A percentile compares a stretch with the other conserved stretches of the same genome.
Conservation (phyloP, 495 filamentous ascomycete species). For the Podospora australis region DNA sequence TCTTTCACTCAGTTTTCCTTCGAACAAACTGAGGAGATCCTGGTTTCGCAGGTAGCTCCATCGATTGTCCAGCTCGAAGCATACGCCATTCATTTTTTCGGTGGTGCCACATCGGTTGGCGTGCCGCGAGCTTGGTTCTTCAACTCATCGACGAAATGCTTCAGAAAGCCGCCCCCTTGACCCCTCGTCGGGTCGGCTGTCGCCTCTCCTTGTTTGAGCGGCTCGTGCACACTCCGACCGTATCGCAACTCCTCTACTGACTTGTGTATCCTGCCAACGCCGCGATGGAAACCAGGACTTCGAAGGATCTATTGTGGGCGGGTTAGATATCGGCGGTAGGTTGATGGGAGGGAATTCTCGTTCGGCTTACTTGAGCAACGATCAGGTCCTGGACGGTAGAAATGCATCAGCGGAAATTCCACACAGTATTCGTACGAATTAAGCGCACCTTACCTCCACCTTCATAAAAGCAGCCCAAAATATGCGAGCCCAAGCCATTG, state of each 20-base stretch:
- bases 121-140: not conserved
- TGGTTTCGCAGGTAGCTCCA: too few relatives aligned
- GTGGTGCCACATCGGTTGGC: not conserved
- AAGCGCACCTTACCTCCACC: constrained; percentile 20
- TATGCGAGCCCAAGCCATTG: constrained; percentile 10
- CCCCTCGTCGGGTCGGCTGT: constrained; percentile 18
- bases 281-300: constrained; percentile 32
- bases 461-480: constrained; percentile 8
- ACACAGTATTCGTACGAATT: too few relatives aligned
- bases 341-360: not conserved
- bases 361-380: constrained; percentile 25
- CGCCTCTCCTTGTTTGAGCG: constrained; percentile 36
- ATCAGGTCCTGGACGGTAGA: constrained; percentile 22
- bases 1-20: too few relatives aligned
- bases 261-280: constrained; percentile 34
- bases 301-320: constrained; percentile 26
- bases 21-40: too few relatives aligned
- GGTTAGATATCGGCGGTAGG: not conserved
- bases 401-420: not conserved
- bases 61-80: too few relatives aligned
- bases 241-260: constrained; percentile 32
- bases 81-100: too few relatives aligned
- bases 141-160: constrained; percentile 10
- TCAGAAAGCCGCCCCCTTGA: constrained; percentile 21
- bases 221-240: constrained; percentile 37